A percentile compares a stretch with the other conserved stretches of the same genome.
phyloP scores from a whole-genome alignment of 2,329 filamentous ascomycete genomes.

The Fusarium continuum region DNA sequence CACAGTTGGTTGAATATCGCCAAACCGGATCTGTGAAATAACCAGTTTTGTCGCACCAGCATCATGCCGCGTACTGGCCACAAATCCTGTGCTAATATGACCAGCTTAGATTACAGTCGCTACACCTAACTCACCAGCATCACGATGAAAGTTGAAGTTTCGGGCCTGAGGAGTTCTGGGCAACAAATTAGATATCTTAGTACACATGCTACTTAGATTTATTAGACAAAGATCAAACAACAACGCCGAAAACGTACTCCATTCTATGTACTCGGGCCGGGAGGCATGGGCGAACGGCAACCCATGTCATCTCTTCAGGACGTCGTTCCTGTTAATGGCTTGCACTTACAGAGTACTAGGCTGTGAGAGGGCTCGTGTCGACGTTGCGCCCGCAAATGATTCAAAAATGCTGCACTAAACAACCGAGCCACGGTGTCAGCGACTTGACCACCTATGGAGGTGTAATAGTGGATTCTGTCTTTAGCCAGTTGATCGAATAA shows the following conservation, averaged over 20 bases:
- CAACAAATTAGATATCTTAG: neutral
- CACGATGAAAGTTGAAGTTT: neutral
- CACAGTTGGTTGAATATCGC: neutral
- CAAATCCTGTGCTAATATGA: neutral
- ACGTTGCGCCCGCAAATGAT: slow-evolving; percentile 44
- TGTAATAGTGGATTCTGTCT: slow-evolving; percentile 25
- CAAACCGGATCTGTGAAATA: neutral
- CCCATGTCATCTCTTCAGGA: slow-evolving; percentile 24
- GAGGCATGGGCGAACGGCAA: slow-evolving; percentile 14
- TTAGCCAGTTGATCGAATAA: slow-evolving; percentile 28
- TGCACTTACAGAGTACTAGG: slow-evolving; percentile 23
- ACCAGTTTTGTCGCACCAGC: neutral
- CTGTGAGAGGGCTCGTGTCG: slow-evolving; percentile 37
- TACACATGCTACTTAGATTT: neutral
- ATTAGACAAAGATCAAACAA: slow-evolving; percentile 8
- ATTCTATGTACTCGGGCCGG: slow-evolving; percentile 25
- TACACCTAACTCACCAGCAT: neutral
- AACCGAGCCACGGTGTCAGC: slow-evolving; percentile 41
- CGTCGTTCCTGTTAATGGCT: slow-evolving; percentile 31
- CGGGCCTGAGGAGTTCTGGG: neutral
- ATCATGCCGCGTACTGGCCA: neutral
- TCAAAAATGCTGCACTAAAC: slow-evolving; percentile 38
- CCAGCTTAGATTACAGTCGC: neutral
- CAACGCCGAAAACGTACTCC: slow-evolving; percentile 17
- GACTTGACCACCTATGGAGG: slow-evolving; percentile 25